These are phyloP conservation scores for Crithidia bombi DNA, from an alignment of 208 protist genomes.

Conservation along the genomic window DNA sequence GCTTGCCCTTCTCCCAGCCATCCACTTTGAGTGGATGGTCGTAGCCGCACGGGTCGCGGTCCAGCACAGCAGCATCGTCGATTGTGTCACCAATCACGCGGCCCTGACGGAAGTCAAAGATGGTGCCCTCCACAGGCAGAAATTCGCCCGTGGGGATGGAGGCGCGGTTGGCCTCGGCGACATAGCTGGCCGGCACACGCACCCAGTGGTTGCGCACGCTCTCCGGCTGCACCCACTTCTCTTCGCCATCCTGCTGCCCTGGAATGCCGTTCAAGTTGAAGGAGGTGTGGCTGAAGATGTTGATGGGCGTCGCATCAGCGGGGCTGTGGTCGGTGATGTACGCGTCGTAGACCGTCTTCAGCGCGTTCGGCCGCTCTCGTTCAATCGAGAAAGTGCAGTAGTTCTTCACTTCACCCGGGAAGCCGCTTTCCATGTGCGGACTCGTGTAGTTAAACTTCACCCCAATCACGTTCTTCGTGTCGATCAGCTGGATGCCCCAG, in stretches of 20 bases:
- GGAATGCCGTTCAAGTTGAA: slow-evolving; percentile 72
- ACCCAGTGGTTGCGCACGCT: slow-evolving; percentile 51
- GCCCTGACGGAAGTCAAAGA: slow-evolving; percentile 48
- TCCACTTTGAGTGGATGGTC: slow-evolving; percentile 57
- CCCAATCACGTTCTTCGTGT: slow-evolving; percentile 33
- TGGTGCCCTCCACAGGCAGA: slow-evolving; percentile 30
- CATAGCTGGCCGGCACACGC: slow-evolving; percentile 38
- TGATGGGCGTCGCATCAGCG: slow-evolving; percentile 46
- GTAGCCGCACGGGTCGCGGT: slow-evolving; percentile 63
- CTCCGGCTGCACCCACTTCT: slow-evolving; percentile 30
- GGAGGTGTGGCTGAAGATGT: slow-evolving; percentile 63
- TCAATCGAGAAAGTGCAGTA: slow-evolving; percentile 55
- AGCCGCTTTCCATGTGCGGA: slow-evolving; percentile 68
- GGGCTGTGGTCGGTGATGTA: slow-evolving; percentile 45
- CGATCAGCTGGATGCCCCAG: slow-evolving; percentile 44
- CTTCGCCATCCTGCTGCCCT: slow-evolving; percentile 22
- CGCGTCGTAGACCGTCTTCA: slow-evolving; percentile 48
- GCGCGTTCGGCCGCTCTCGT: slow-evolving; percentile 30
- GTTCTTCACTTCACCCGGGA: slow-evolving; percentile 55
- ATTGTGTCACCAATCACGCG: slow-evolving; percentile 47
- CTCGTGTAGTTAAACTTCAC: slow-evolving; percentile 33
- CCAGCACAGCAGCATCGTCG: slow-evolving; percentile 29
- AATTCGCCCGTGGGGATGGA: slow-evolving; percentile 50
- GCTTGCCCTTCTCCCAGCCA: slow-evolving; percentile 39
- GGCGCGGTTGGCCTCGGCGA: slow-evolving; percentile 41